phyloP scores from a whole-genome alignment of 805 yeast genomes.

The Schwanniomyces vanrijiae region DNA sequence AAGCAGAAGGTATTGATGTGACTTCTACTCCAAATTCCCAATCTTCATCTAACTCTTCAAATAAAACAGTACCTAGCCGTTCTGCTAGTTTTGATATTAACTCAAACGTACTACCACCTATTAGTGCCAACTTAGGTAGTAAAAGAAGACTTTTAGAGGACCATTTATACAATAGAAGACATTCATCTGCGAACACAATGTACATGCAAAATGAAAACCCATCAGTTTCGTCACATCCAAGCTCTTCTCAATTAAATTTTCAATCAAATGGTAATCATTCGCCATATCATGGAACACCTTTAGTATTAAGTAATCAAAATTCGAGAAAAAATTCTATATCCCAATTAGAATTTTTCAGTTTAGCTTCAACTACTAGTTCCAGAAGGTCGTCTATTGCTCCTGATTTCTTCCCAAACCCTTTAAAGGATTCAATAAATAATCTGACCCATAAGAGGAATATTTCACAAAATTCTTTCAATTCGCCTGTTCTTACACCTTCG shows the following conservation, averaged over 20 bases:
- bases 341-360: slow-evolving; percentile 25
- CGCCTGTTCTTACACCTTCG: slow-evolving; percentile 25
- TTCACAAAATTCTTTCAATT: slow-evolving; percentile 30
- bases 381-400: slow-evolving; percentile 45
- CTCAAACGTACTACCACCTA: slow-evolving; percentile 18
- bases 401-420: slow-evolving; percentile 43
- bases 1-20: background rate
- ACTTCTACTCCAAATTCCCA: background rate
- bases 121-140: slow-evolving; percentile 10
- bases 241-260: slow-evolving; percentile 10
- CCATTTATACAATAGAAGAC: slow-evolving; percentile 18
- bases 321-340: slow-evolving; percentile 44
- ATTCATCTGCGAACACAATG: slow-evolving; percentile 24
- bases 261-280: slow-evolving; percentile 17
- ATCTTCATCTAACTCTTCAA: slow-evolving; percentile 2
- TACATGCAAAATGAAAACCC: slow-evolving; percentile 5
- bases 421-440: slow-evolving; percentile 16
- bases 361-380: slow-evolving; percentile 25
- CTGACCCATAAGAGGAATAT: slow-evolving; percentile 25
- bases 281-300: slow-evolving; percentile 33
- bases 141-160: slow-evolving; percentile 31
- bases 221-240: slow-evolving; percentile 19
- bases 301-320: slow-evolving; percentile 28
- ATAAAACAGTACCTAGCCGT: slow-evolving; percentile 10
- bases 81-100: slow-evolving; percentile 27